Percentiles rank a stretch among this genome's conserved stretches.
phyloP scores from a whole-genome alignment of 2,329 filamentous ascomycete species.

The Trichoderma arundinaceum region DNA sequence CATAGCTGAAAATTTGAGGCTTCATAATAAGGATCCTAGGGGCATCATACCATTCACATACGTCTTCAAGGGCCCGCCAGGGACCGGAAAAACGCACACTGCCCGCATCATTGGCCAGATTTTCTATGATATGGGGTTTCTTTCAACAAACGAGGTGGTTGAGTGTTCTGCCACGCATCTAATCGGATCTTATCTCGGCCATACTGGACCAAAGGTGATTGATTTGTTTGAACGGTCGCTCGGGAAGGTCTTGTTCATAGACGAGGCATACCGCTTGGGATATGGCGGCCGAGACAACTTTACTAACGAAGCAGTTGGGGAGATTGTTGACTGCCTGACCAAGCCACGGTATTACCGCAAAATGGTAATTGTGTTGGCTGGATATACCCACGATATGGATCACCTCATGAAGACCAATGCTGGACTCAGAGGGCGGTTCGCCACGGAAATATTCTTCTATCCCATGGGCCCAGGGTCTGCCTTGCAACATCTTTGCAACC shows the following conservation, averaged over 20 bases:
- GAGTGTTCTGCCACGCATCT: conserved; percentile 11
- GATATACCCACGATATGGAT: conserved; percentile 29
- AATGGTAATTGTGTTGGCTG: conserved; percentile 31
- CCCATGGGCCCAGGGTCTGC: not conserved
- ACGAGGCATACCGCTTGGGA: conserved; percentile 7
- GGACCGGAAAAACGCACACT: not conserved
- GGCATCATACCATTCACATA: not conserved
- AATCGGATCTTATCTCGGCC: not conserved
- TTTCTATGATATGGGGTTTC: conserved; percentile 3
- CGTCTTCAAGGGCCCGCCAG: conserved; percentile 8
- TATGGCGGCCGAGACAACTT: not conserved
- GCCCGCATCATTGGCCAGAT: not conserved
- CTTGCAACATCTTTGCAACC: not conserved
- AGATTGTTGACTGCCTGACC: conserved; percentile 27
- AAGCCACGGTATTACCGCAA: conserved; percentile 28
- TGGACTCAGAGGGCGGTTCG: not conserved
- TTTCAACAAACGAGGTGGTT: not conserved
- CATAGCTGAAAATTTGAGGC: not conserved
- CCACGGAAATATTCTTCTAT: not conserved
- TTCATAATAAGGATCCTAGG: not conserved
- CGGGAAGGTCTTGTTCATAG: conserved; percentile 11
- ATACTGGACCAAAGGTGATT: not conserved
- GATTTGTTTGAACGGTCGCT: not conserved
- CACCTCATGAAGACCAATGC: not conserved
- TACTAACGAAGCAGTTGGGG: not conserved